Base-by-base conservation (phyloP, 176 grass and related monocot genomes). In the Zizania latifolia region DNA sequence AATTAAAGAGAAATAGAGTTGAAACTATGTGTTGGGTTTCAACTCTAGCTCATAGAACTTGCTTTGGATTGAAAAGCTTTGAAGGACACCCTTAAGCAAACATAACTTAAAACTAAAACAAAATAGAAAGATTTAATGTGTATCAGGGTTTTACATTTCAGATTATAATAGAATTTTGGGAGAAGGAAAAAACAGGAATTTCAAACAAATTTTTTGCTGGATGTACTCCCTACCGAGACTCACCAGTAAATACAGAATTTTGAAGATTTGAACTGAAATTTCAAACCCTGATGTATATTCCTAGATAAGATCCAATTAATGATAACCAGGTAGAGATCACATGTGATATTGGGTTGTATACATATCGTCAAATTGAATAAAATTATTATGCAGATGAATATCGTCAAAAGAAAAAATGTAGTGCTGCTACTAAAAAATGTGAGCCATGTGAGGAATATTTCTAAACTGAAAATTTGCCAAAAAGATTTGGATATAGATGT, bases 281-380 rank as follows among this genome's bases (percentile, higher is more conserved):
- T n/a, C n/a, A n/a, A n/a, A n/a, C n/a, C n/a, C 0, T 50, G 5
- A 11, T 21, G 17, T 8, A 0, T 50, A 22, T 53, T 53, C 6
- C n/a, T 53, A n/a, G 8, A 21, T n/a, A 53, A 10, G 48, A 22
- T 53, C 6, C 22, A 53, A 0, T 22, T n/a, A 13, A 51, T 38
- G n/a, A 24, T 13, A 70, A 60, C 34, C 37, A 53, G 34, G 8
- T 30, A 13, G n/a, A 14, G 4, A 30, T 10, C 57, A 41, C 82
- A 78, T 84, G 41, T 77, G 81, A 63, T 84, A 84, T 77, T 12
- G 17, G 44, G 39, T 51, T 62, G 5, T 34, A 57, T 23, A 32
- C 4, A 16, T 23, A 67, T 6, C 12, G 48, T n/a, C n/a, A 56
- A 31, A 41, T 19, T 57, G 41, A n/a, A 34, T 19, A 10, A 57